phyloP scores from a whole-genome alignment of 176 grass and related monocot genomes.

The Pharus latifolius region DNA sequence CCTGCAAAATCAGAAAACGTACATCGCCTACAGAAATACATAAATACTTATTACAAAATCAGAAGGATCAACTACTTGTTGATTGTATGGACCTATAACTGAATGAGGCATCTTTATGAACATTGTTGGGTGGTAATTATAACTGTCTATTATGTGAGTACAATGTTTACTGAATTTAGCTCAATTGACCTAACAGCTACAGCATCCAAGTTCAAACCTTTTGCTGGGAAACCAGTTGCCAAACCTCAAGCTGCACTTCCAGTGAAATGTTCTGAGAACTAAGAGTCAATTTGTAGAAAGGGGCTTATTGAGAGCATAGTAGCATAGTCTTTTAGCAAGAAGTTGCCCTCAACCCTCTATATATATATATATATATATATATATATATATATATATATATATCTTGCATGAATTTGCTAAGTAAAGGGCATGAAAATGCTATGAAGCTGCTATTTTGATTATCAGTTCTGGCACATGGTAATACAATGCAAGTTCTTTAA shows the following conservation, averaged over 20 bases:
- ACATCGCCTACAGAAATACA: background rate
- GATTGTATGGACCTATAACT: background rate
- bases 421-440: background rate
- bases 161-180: background rate
- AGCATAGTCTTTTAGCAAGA: background rate
- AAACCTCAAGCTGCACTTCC: background rate
- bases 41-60: background rate
- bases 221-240: background rate
- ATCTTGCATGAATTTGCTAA: background rate
- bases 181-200: too few relatives aligned
- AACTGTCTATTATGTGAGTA: background rate
- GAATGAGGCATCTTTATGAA: background rate
- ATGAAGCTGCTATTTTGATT: background rate
- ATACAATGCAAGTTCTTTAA: background rate
- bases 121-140: background rate
- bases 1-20: background rate
- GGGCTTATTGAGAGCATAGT: background rate
- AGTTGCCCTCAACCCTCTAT: background rate
- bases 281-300: background rate
- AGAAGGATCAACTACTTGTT: background rate
- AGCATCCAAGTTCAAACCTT: background rate
- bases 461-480: background rate
- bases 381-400: too few relatives aligned
- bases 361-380: too few relatives aligned
- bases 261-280: background rate